These are phyloP conservation scores for Dryadomyces quercivorus DNA, from an alignment of 2,329 filamentous ascomycete genomes.

Conservation along the genomic window DNA sequence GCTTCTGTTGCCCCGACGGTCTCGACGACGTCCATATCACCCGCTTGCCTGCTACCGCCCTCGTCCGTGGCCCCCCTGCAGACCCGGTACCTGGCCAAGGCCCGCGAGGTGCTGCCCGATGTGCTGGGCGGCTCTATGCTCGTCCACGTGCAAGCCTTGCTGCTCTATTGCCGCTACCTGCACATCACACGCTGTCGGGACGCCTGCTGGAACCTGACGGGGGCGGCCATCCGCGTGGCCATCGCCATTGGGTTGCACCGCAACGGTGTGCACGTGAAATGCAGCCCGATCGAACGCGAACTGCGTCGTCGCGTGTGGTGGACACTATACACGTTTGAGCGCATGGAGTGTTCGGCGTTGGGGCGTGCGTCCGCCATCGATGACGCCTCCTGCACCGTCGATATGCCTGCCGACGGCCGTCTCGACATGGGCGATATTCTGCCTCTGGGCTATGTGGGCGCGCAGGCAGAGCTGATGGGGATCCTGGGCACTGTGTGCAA, in stretches of 20 bases:
- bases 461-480: constrained; percentile 14
- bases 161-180: constrained; percentile 13
- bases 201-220: constrained; percentile 13
- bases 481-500: constrained; percentile 16
- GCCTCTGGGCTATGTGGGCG: constrained; percentile 13
- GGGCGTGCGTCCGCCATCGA: constrained; percentile 20
- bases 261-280: constrained; percentile 4
- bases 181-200: constrained; percentile 12
- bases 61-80: constrained; percentile 4
- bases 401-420: constrained; percentile 14
- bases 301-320: constrained; percentile 20
- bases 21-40: constrained; percentile 1
- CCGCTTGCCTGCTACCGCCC: not conserved
- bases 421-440: constrained; percentile 15
- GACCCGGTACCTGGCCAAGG: constrained; percentile 7
- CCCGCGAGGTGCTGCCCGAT: constrained; percentile 8
- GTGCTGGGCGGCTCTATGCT: constrained; percentile 10
- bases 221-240: constrained; percentile 11
- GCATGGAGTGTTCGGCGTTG: constrained; percentile 19
- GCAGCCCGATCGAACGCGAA: constrained; percentile 19
- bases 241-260: constrained; percentile 13
- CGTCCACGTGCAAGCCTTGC: constrained; percentile 11
- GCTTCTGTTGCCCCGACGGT: not conserved
- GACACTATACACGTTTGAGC: constrained; percentile 21
- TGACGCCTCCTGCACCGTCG: constrained; percentile 17